These are phyloP conservation scores for Parastagonospora nodorum DNA, from an alignment of 2,329 filamentous ascomycete species.

Conservation along the genomic window DNA sequence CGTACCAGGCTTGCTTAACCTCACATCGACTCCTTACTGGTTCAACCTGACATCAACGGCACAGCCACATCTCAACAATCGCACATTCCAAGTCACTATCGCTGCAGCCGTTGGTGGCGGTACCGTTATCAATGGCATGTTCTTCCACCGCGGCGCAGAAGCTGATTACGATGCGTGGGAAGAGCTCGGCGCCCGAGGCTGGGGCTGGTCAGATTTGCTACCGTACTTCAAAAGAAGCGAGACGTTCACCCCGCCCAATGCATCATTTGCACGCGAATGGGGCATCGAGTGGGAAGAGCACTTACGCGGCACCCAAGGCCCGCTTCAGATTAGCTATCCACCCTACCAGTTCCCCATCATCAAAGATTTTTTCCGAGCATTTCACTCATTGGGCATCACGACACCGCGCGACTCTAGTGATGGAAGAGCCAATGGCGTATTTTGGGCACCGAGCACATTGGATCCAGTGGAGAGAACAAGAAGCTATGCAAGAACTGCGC, in stretches of 20 bases:
- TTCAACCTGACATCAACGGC: conserved; percentile 8
- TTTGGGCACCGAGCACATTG: conserved; percentile 33
- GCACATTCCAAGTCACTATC: conserved; percentile 14
- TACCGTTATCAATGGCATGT: conserved; percentile 41
- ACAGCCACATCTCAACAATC: conserved; percentile 22
- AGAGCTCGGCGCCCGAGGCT: conserved; percentile 60
- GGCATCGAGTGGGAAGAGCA: conserved; percentile 29
- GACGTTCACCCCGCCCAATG: conserved; percentile 10
- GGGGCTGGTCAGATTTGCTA: conserved; percentile 58
- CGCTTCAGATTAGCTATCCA: conserved; percentile 29
- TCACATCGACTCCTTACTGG: background rate
- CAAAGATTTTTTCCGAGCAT: conserved; percentile 27
- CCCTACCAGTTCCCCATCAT: conserved; percentile 30
- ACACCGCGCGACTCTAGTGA: conserved; percentile 17
- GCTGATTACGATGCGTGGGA: conserved; percentile 58
- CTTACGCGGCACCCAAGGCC: conserved; percentile 25
- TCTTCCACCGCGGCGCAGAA: conserved; percentile 35
- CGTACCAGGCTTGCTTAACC: background rate
- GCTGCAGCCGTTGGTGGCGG: conserved; percentile 40
- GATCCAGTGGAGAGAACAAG: conserved; percentile 35
- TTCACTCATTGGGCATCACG: conserved; percentile 16
- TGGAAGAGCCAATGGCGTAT: conserved; percentile 38
- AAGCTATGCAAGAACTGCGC: conserved; percentile 36
- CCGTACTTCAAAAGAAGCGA: conserved; percentile 40
- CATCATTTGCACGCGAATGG: conserved; percentile 12